These are phyloP conservation scores for Chlorella vulgaris DNA, from an alignment of 139 green algal species.

Conservation along the genomic window DNA sequence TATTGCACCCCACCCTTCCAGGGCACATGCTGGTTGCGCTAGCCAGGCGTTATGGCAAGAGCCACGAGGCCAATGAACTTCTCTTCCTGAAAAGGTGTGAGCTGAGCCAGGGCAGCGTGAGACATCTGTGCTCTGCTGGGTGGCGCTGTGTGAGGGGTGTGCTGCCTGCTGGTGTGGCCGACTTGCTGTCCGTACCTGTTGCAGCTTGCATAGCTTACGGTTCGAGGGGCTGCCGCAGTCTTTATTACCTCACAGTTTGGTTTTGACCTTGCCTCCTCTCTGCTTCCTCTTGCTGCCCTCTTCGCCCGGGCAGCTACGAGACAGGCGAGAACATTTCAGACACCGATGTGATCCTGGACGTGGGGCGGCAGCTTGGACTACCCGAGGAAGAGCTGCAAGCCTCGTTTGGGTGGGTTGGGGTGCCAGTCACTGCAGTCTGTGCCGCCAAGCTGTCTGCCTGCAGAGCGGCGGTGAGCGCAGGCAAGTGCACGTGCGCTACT, in stretches of 20 bases:
- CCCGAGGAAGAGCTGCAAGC: slow-evolving; percentile 23
- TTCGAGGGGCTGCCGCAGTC: no score
- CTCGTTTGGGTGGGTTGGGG: slow-evolving; percentile 5
- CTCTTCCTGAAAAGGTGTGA: slow-evolving; percentile 15
- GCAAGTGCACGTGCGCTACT: no score
- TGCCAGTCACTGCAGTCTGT: background rate
- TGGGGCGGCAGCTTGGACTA: slow-evolving; percentile 17
- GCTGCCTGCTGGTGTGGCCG: no score
- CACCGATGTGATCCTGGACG: slow-evolving; percentile 4
- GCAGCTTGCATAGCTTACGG: no score
- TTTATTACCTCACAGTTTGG: background rate
- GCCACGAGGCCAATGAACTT: slow-evolving; percentile 12
- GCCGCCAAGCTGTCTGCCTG: background rate
- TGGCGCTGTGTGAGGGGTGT: no score
- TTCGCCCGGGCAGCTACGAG: slow-evolving; percentile 18
- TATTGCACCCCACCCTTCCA: no score
- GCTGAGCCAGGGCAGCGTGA: no score
- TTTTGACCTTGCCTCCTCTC: background rate
- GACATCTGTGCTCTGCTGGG: no score
- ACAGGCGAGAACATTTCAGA: slow-evolving; percentile 23
- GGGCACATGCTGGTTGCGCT: slow-evolving; percentile 32
- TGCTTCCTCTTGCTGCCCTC: background rate
- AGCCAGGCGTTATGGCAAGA: slow-evolving; percentile 19
- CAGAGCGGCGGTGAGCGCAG: no score
- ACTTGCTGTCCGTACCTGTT: background rate